Evolutionary conservation across 139 green algal genomes (phyloP).

Genomic region (Chlorella sp.): DNA sequence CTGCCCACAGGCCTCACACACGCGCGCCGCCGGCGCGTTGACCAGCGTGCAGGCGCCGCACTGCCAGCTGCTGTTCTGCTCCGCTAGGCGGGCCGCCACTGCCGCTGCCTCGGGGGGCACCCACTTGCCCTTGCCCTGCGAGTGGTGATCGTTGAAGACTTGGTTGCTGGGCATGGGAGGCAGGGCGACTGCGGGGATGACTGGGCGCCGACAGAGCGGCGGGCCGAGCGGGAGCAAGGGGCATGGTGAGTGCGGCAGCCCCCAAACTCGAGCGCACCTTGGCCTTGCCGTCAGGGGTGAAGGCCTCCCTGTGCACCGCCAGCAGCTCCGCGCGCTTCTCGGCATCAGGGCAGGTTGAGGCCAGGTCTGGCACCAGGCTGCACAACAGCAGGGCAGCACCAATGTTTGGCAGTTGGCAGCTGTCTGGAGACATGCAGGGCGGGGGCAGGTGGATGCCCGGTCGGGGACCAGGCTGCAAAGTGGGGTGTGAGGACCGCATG

Average conservation of each 20-base stretch:
- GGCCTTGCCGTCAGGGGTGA: slow-evolving; percentile 21
- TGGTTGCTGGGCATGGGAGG: neutral
- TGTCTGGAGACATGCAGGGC: neutral
- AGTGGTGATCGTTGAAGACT: too few relatives aligned
- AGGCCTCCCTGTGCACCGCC: slow-evolving; percentile 56
- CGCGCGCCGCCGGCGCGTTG: slow-evolving; percentile 50
- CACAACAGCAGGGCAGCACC: neutral
- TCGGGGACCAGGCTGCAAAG: too few relatives aligned
- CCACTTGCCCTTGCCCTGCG: slow-evolving; percentile 54
- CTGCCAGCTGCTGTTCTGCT: slow-evolving; percentile 51
- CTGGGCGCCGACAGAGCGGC: neutral
- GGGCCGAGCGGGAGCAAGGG: neutral
- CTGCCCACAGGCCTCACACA: slow-evolving; percentile 64
- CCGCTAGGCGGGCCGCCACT: slow-evolving; percentile 57
- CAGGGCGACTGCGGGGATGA: too few relatives aligned
- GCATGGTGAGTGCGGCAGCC: too few relatives aligned
- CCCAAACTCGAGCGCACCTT: too few relatives aligned
- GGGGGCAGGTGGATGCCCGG: too few relatives aligned
- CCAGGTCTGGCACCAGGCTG: slow-evolving; percentile 71
- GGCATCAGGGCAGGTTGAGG: slow-evolving; percentile 69
- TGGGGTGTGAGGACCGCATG: too few relatives aligned
- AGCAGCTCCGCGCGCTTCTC: slow-evolving; percentile 65
- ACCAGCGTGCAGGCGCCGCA: slow-evolving; percentile 67
- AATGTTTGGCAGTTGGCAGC: too few relatives aligned
- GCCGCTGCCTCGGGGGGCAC: slow-evolving; percentile 77